Evolutionary conservation across 371 early-diverging fungal genomes (phyloP), one percentile per base, ranked within the genome.

Genomic region (Apophysomyces elegans): DNA sequence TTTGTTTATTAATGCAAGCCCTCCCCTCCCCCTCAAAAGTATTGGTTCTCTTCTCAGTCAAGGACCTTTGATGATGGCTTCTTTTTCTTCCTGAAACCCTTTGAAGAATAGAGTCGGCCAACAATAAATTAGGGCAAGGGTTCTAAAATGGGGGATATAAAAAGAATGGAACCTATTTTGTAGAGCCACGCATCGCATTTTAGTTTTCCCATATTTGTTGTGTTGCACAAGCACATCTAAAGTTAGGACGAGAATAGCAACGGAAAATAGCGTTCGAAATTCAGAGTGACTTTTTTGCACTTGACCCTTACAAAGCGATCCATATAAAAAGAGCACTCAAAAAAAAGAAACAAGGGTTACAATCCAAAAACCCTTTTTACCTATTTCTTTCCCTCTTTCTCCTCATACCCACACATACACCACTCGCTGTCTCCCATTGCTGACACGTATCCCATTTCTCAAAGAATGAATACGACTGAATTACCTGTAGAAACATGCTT

Each of bases 221-320:
- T 16, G 54, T 50, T 50, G 54, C 54, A 50, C 54, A 50, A 50
- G 21, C 32, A 26, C 32, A 50, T 9, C 21, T 21, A 18, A 50
- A 50, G 21, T 16, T 26, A 7, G 21, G n/a, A 50, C 54, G 54
- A 50, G 54, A 50, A 50, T 50, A 50, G 54, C 21, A 50, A 50
- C 54, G 21, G 9, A 18, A 9, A 21, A 45, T 5, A 12, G 13
- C n/a, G 46, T 45, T 45, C 13, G 46, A n/a, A 50, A 50, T 18
- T 50, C 21, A 50, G 18, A 50, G 54, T 50, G 54, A 50, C 54
- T 50, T 50, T 47, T 50, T 50, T 21, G 9, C 21, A 21, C 54
- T 50, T 9, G 21, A 16, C 54, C 54, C 21, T 50, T 50, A 21
- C 21, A 26, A 16, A 16, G 16, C 16, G 47, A 13, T 7, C 9